Evolutionary conservation across 495 filamentous ascomycete genomes (phyloP).

Genomic region (Penicillium paradoxum): DNA sequence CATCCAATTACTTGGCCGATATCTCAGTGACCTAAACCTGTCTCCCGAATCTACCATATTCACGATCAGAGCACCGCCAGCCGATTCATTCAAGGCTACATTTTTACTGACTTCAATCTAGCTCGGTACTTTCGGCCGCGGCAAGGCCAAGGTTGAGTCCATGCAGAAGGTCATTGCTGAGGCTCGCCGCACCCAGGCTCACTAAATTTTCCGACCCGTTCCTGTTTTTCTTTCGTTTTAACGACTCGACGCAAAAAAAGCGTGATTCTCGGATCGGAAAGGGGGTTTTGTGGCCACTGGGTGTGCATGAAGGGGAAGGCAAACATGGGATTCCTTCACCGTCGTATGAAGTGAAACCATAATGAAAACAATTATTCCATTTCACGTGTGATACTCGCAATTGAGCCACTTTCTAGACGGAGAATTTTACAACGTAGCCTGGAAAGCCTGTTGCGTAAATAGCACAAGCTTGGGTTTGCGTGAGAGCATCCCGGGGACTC

Average conservation of each 20-base stretch:
- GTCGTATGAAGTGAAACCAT: slow-evolving; percentile 26
- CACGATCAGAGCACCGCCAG: background rate
- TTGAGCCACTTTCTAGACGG: background rate
- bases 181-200: slow-evolving; percentile 68
- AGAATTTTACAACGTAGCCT: background rate
- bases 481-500: background rate
- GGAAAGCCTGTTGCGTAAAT: background rate
- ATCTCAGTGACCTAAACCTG: background rate
- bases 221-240: slow-evolving; percentile 29
- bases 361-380: slow-evolving; percentile 32
- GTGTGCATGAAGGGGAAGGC: slow-evolving; percentile 27
- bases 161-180: slow-evolving; percentile 96
- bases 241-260: slow-evolving; percentile 29
- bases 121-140: slow-evolving; percentile 95
- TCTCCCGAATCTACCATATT: background rate
- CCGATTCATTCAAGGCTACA: background rate
- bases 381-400: slow-evolving; percentile 6
- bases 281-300: slow-evolving; percentile 27
- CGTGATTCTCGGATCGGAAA: slow-evolving; percentile 27
- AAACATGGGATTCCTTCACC: slow-evolving; percentile 29
- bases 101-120: slow-evolving; percentile 30
- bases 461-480: background rate
- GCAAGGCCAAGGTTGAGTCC: slow-evolving; percentile 98
- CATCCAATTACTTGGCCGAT: background rate
- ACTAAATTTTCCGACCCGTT: slow-evolving; percentile 55